Conservation (phyloP, 1,284 basidiomycete genomes). For the Schizophyllum amplum region DNA sequence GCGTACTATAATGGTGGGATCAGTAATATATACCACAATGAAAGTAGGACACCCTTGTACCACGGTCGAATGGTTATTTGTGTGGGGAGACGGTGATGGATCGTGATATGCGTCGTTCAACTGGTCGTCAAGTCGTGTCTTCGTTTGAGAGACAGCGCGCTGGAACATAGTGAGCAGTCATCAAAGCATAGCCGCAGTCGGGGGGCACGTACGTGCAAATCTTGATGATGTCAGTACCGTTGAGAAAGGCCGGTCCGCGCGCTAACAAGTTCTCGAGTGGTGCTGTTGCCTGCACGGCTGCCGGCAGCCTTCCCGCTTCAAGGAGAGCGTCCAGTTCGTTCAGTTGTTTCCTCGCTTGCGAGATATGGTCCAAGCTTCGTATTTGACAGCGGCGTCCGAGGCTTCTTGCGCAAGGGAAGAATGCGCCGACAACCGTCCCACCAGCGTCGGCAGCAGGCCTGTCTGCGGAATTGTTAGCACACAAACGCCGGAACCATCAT, state of each 20-base stretch:
- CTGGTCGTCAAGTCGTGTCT: conserved; percentile 61
- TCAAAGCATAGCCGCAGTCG: conserved; percentile 6
- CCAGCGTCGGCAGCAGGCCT: conserved; percentile 54
- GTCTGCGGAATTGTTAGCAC: conserved; percentile 32
- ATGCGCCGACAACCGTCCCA: conserved; percentile 45
- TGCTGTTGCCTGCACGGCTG: conserved; percentile 39
- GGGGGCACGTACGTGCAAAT: conserved; percentile 42
- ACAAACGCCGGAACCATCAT: neutral
- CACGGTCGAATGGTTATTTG: conserved; percentile 40
- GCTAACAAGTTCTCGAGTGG: conserved; percentile 37
- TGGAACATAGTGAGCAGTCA: conserved; percentile 21
- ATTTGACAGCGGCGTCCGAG: conserved; percentile 40
- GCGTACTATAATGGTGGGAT: conserved; percentile 42
- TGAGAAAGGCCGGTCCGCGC: conserved; percentile 43
- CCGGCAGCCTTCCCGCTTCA: conserved; percentile 48
- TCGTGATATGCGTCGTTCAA: conserved; percentile 59
- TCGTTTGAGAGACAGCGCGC: conserved; percentile 45
- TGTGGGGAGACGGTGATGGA: conserved; percentile 43
- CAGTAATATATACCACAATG: neutral
- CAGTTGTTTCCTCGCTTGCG: conserved; percentile 39
- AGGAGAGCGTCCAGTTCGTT: conserved; percentile 35
- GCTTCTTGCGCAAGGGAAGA: conserved; percentile 51
- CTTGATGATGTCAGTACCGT: conserved; percentile 41
- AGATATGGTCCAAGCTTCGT: conserved; percentile 46
- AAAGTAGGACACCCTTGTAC: conserved; percentile 34